A percentile compares a stretch with the other conserved stretches of the same genome.
phyloP scores from a whole-genome alignment of 208 protist genomes.

The Phytomonas serpens region DNA sequence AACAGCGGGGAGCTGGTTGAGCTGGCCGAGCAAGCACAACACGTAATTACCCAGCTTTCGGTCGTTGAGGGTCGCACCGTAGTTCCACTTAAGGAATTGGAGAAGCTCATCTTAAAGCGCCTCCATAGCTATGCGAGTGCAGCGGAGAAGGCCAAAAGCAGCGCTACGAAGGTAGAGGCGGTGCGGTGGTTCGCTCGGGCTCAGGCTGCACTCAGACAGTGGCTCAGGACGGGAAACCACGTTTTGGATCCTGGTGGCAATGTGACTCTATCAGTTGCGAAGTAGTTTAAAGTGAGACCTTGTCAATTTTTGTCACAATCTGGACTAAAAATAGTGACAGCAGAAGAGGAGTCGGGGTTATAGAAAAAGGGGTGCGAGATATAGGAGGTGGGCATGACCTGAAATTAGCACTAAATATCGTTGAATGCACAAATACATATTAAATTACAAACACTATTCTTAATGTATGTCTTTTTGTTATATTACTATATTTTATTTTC shows the following conservation, averaged over 20 bases:
- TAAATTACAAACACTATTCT: neutral
- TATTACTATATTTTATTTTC: neutral
- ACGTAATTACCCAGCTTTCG: constrained; percentile 16
- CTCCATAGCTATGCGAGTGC: constrained; percentile 50
- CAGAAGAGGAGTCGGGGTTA: neutral
- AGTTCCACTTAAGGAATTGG: constrained; percentile 41
- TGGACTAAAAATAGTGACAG: neutral
- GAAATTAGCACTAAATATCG: neutral
- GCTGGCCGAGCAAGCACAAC: constrained; percentile 14
- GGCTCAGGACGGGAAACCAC: constrained; percentile 42
- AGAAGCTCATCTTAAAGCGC: constrained; percentile 56
- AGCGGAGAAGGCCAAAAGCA: constrained; percentile 41
- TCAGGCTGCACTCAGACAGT: constrained; percentile 31
- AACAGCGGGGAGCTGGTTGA: neutral
- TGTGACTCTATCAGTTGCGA: constrained; percentile 25
- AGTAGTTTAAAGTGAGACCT: neutral
- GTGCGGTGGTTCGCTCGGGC: constrained; percentile 54
- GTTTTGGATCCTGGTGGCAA: constrained; percentile 44
- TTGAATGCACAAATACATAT: neutral
- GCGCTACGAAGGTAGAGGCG: constrained; percentile 38
- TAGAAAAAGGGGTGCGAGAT: neutral
- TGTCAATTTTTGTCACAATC: neutral
- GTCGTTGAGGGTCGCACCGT: constrained; percentile 15
- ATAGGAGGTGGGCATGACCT: neutral
- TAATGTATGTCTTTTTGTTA: neutral